Evolutionary conservation across 1,139 yeast genomes (phyloP), one percentile per base, ranked within the genome.

Genomic region (Saccharomyces hybrid): DNA sequence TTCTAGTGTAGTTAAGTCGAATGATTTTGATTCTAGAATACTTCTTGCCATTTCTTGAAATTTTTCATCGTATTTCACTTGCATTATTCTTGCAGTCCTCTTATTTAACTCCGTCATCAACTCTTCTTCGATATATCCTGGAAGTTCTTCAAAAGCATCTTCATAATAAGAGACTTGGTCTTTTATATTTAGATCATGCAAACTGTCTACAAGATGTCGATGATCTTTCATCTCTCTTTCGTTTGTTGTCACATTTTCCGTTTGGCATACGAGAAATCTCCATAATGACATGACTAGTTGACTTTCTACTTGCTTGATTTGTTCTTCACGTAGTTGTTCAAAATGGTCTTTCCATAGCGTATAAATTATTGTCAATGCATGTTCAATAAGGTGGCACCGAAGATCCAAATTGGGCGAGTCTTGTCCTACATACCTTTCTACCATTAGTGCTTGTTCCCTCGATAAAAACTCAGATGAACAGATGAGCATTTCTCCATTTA

Each of bases 31-130:
- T 54, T 85, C 90, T 54, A 89, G 72, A 25, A 89, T 78, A 60
- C 84, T 89, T 60, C 90, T 76, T 0, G 95, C 83, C 63, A 84
- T 70, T 61, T 84, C 90, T 48, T 85, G 79, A 23, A 84, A 81
- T 52, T 81, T 83, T 52, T 77, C 78, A 56, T 81, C 85, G 66
- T 84, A 85, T n/a, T 61, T 57, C 6, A 62, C 55, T 49, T 65
- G 69, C 65, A 64, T 65, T 7, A 63, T 59, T 26, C 55, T 56
- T 9, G 56, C 50, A 6, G 60, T 56, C 13, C 62, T 56, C 2
- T 54, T 55, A 27, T 57, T 56, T 9, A 57, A 47, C 23, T 56
- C 58, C 4, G 51, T 48, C 20, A 51, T 52, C 20, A 63, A 28
- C 47, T 67, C 70, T 27, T 59, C 55, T n/a, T 52, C 52, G 29